Percentiles rank a stretch among this genome's conserved stretches.
These are phyloP conservation scores for Misopates orontium DNA, from an alignment of 257 asterid genomes.

Conservation along the genomic window DNA sequence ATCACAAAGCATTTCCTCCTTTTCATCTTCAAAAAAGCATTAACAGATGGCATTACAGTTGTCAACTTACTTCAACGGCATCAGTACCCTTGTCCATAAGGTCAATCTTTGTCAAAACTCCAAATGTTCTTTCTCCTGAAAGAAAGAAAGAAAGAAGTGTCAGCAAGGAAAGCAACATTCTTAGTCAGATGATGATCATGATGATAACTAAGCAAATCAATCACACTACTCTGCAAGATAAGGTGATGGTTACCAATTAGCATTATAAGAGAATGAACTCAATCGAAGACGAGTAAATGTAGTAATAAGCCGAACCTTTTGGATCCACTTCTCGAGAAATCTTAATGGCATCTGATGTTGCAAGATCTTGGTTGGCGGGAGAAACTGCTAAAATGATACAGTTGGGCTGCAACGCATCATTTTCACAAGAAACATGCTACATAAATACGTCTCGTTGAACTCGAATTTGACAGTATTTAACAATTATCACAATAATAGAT, in stretches of 20 bases:
- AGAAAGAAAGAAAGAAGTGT: slow-evolving; percentile 13
- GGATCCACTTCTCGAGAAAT: slow-evolving; percentile 69
- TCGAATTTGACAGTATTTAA: no score
- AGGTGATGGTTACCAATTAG: background rate
- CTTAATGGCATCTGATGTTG: slow-evolving; percentile 70
- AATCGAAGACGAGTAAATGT: slow-evolving; percentile 6
- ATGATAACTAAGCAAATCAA: no score
- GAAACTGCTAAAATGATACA: slow-evolving; percentile 61
- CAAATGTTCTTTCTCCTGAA: slow-evolving; percentile 70
- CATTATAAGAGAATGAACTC: background rate
- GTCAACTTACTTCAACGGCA: slow-evolving; percentile 75
- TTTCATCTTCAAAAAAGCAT: no score
- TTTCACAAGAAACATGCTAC: background rate
- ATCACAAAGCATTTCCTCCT: no score
- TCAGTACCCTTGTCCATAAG: slow-evolving; percentile 77
- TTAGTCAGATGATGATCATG: slow-evolving; percentile 6
- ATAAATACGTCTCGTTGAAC: no score
- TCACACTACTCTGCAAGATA: no score
- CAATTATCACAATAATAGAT: no score
- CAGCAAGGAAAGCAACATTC: background rate
- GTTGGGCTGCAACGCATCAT: slow-evolving; percentile 56
- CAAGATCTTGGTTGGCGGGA: slow-evolving; percentile 72
- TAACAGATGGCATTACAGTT: no score
- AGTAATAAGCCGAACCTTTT: slow-evolving; percentile 35
- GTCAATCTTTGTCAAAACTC: slow-evolving; percentile 64